Percentiles rank a stretch among this genome's conserved stretches.
These are phyloP conservation scores for Karstenula rhodostoma DNA, from an alignment of 2,329 filamentous ascomycete genomes.

Conservation along the genomic window DNA sequence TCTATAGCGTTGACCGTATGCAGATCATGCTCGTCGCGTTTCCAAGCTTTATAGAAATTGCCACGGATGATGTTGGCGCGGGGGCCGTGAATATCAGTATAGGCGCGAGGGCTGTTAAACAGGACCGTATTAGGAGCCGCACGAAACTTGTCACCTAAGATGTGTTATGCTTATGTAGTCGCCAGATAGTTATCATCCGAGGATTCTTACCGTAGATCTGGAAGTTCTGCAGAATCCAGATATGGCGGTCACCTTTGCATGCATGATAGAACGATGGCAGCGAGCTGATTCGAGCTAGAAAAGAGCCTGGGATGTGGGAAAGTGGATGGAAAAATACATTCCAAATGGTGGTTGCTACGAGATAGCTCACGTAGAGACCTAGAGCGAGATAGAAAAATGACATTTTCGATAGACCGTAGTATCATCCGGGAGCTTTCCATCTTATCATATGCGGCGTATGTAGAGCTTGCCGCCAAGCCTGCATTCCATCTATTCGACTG, in stretches of 20 bases:
- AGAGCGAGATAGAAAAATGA: background rate
- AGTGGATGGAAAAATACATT: conserved; percentile 25
- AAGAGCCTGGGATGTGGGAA: conserved; percentile 15
- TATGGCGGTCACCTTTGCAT: conserved; percentile 22
- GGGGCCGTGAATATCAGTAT: conserved; percentile 15
- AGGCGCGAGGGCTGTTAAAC: conserved; percentile 14
- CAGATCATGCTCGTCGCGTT: conserved; percentile 16
- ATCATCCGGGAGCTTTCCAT: no score
- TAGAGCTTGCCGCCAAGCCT: no score
- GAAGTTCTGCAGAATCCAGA: conserved; percentile 23
- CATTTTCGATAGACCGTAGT: background rate
- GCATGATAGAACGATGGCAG: conserved; percentile 25
- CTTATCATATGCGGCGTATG: no score
- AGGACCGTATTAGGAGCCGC: conserved; percentile 18
- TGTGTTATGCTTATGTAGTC: no score
- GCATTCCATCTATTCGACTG: no score
- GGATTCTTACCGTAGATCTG: conserved; percentile 25
- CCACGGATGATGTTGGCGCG: conserved; percentile 15
- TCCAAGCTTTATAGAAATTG: conserved; percentile 18
- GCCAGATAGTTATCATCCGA: no score
- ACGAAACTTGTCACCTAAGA: conserved; percentile 15
- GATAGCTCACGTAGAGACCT: background rate
- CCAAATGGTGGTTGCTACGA: conserved; percentile 9
- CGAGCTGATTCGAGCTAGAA: conserved; percentile 13
- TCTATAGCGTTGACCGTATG: conserved; percentile 17